Base-by-base conservation (phyloP, 768 basidiomycete species). In the Rhodotorula kratochvilovae region DNA sequence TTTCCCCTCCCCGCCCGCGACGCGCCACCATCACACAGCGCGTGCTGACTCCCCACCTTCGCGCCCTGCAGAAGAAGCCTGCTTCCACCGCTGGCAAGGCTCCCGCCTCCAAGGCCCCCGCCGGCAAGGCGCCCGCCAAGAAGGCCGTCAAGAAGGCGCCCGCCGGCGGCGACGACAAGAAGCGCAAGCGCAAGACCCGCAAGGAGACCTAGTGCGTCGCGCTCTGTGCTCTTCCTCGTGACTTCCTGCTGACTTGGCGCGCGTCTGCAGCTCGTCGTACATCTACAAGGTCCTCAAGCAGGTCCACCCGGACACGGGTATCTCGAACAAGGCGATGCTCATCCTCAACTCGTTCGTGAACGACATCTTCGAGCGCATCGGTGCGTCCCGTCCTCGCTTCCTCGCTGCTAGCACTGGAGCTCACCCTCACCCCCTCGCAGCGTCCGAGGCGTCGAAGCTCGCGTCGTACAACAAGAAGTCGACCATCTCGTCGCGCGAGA, bases 261-360 rank as follows among this genome's bases (percentile, higher is more conserved):
- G n/a, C n/a, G n/a, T n/a, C 46, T 16, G 27, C 54, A 55, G 54
- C 72, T 70, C 77, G 29, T 73, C 76, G 43, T 78, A 78, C 76
- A 78, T 78, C 76, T 78, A 78, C 76, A 77, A 77, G 69, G 77
- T 78, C 66, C 67, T 78, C 48, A 78, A 78, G 75, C 77, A 97
- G 84, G 94, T 97, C 71, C 95, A 97, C 84, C 92, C 94, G 63
- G 95, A 97, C 79, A 98, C 92, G 60, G 95, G 94, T 88, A 97
- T 97, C 84, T 94, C 93, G 66, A 97, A 96, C 88, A 91, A 78
- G 77, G 77, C 76, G 6, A 78, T 78, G 77, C 69, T 77, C 67
- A 78, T 78, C 66, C 71, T 78, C 63, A 78, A 78, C 72, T 65
- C 39, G 50, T 78, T 78, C 75, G 77, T 78, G 51, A 77, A 77